Percentiles rank a stretch among this genome's conserved stretches.
phyloP scores from a whole-genome alignment of 495 filamentous ascomycete genomes.

The Hypoxylon cercidicola region DNA sequence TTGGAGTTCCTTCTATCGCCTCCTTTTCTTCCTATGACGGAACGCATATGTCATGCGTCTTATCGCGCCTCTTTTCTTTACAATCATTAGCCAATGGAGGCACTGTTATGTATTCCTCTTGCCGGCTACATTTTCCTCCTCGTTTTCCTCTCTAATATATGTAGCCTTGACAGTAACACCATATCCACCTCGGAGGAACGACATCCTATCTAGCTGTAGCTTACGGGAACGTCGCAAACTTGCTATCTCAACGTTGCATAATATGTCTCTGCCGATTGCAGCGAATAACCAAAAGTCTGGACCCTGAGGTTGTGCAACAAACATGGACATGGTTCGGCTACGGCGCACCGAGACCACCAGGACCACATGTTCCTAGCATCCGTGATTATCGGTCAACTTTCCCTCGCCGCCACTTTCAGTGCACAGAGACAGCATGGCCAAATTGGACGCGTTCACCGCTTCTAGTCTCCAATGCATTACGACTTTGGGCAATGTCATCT shows the following conservation, averaged over 20 bases:
- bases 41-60: slow-evolving; percentile 2
- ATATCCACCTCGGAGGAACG: slow-evolving; percentile 35
- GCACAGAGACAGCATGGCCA: slow-evolving; percentile 26
- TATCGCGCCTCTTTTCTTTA: background rate
- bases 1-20: slow-evolving; percentile 2
- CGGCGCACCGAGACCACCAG: slow-evolving; percentile 26
- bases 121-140: slow-evolving; percentile 2
- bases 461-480: slow-evolving; percentile 14
- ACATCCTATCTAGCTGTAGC: slow-evolving; percentile 37
- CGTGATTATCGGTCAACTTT: slow-evolving; percentile 30
- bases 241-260: slow-evolving; percentile 33
- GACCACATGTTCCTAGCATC: slow-evolving; percentile 32
- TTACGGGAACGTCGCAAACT: slow-evolving; percentile 35
- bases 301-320: slow-evolving; percentile 12
- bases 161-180: slow-evolving; percentile 25
- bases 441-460: slow-evolving; percentile 22
- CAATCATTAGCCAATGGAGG: background rate
- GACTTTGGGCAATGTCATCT: slow-evolving; percentile 21
- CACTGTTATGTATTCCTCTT: slow-evolving; percentile 7
- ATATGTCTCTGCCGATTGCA: slow-evolving; percentile 19
- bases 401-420: slow-evolving; percentile 27
- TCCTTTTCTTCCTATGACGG: slow-evolving; percentile 3
- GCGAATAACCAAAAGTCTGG: slow-evolving; percentile 23
- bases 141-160: background rate
- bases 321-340: slow-evolving; percentile 22